phyloP scores from a whole-genome alignment of 106 monocot species.

The Amphibolis antarctica region DNA sequence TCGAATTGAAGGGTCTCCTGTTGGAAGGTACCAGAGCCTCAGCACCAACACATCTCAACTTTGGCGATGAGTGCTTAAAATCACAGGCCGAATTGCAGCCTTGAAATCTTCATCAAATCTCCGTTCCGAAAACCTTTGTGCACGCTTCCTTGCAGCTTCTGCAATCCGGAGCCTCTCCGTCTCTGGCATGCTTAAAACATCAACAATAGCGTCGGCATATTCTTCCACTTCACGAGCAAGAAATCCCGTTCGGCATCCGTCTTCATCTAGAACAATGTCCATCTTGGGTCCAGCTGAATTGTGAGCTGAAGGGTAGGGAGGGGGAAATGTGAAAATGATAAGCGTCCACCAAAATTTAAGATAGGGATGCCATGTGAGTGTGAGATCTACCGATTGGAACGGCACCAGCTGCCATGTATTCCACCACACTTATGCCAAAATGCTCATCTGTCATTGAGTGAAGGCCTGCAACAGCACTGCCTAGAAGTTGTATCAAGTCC shows the following conservation, averaged over 20 bases:
- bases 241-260: slow-evolving; percentile 58
- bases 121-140: slow-evolving; percentile 60
- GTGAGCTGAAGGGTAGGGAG: slow-evolving; percentile 36
- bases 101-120: slow-evolving; percentile 61
- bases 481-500: slow-evolving; percentile 74
- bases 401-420: slow-evolving; percentile 91
- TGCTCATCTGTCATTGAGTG: slow-evolving; percentile 97
- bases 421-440: slow-evolving; percentile 94
- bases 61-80: slow-evolving; percentile 7
- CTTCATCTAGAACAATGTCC: slow-evolving; percentile 76
- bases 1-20: not conserved
- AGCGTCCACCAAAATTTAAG: not conserved
- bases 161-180: slow-evolving; percentile 65
- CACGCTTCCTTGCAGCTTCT: slow-evolving; percentile 52
- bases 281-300: slow-evolving; percentile 90
- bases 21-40: not conserved
- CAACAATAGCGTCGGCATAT: slow-evolving; percentile 70
- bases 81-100: slow-evolving; percentile 33
- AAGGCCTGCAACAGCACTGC: slow-evolving; percentile 68
- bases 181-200: slow-evolving; percentile 53
- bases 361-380: not conserved
- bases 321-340: not conserved
- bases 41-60: not conserved
- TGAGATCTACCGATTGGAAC: slow-evolving; percentile 62
- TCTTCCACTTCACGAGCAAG: slow-evolving; percentile 58